Percentiles rank a stretch among this genome's conserved stretches.
phyloP scores from a whole-genome alignment of 805 yeast species.

The Lachancea nothofagi region DNA sequence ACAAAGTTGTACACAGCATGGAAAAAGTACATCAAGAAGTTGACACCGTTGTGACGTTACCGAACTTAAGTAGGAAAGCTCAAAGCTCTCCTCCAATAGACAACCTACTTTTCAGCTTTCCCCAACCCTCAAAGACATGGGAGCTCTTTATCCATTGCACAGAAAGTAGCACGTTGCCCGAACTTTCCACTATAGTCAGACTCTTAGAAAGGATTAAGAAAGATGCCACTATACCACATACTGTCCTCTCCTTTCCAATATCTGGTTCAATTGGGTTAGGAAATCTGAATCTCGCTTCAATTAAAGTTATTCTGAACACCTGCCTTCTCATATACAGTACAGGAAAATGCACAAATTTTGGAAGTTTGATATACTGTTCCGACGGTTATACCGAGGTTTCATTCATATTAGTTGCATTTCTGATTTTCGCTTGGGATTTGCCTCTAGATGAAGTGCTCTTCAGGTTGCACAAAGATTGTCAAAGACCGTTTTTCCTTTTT shows the following conservation, averaged over 20 bases:
- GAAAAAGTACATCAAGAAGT: background rate
- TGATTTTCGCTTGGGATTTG: constrained; percentile 62
- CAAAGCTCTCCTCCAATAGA: constrained; percentile 20
- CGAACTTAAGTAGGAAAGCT: constrained; percentile 24
- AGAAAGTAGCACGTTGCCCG: constrained; percentile 54
- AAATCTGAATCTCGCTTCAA: constrained; percentile 57
- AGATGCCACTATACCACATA: constrained; percentile 5
- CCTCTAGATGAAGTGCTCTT: constrained; percentile 60
- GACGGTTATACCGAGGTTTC: constrained; percentile 94
- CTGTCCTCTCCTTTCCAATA: constrained; percentile 63
- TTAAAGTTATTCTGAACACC: constrained; percentile 65
- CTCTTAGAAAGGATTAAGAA: constrained; percentile 4
- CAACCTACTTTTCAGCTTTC: constrained; percentile 40
- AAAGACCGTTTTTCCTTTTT: constrained; percentile 81
- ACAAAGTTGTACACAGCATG: background rate
- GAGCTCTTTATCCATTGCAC: constrained; percentile 51
- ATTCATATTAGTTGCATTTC: constrained; percentile 60
- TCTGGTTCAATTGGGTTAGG: constrained; percentile 81
- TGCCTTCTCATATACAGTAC: constrained; percentile 42
- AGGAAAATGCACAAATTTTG: constrained; percentile 25
- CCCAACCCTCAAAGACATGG: constrained; percentile 45
- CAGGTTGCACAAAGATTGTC: constrained; percentile 53
- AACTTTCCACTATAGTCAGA: constrained; percentile 25
- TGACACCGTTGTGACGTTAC: constrained; percentile 45
- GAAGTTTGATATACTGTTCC: constrained; percentile 64